Percentiles rank a stretch among this genome's conserved stretches.
Evolutionary conservation across 208 protist species (phyloP).

Genomic region (Leishmania arabica): DNA sequence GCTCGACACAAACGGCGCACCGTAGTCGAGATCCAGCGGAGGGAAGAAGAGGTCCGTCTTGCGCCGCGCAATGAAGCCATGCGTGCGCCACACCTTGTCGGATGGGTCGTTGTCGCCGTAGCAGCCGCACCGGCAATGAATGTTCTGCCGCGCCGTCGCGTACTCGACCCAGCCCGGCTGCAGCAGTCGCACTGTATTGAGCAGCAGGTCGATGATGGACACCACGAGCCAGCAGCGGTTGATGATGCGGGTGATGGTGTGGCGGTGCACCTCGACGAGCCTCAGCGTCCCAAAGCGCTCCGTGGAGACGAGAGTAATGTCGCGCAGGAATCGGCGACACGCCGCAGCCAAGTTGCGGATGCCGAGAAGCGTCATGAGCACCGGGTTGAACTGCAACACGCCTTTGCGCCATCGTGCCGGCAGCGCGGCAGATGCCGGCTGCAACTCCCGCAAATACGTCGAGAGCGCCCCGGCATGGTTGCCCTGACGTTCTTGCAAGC

Average conservation of each 20-base stretch:
- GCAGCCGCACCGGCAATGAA: slow-evolving; percentile 66
- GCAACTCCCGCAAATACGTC: slow-evolving; percentile 29
- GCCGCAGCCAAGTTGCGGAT: slow-evolving; percentile 69
- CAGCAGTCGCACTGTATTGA: slow-evolving; percentile 77
- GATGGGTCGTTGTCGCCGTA: slow-evolving; percentile 31
- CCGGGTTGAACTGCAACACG: slow-evolving; percentile 56
- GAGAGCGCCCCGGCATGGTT: slow-evolving; percentile 5
- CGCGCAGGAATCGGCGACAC: slow-evolving; percentile 71
- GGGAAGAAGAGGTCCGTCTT: slow-evolving; percentile 78
- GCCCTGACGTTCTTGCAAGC: slow-evolving; percentile 21
- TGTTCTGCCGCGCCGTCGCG: slow-evolving; percentile 64
- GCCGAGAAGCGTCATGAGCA: slow-evolving; percentile 72
- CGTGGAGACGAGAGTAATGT: slow-evolving; percentile 69
- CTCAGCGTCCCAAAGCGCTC: slow-evolving; percentile 59
- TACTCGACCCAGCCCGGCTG: slow-evolving; percentile 75
- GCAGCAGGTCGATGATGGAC: slow-evolving; percentile 66
- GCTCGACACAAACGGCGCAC: slow-evolving; percentile 67
- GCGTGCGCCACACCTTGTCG: slow-evolving; percentile 46
- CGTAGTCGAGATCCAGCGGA: slow-evolving; percentile 82
- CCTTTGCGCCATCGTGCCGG: slow-evolving; percentile 57
- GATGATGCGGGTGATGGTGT: slow-evolving; percentile 45
- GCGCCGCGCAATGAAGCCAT: slow-evolving; percentile 59
- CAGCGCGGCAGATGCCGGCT: slow-evolving; percentile 54
- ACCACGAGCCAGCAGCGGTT: slow-evolving; percentile 80
- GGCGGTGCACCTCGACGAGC: slow-evolving; percentile 59